These are phyloP conservation scores for Russula lepida DNA, from an alignment of 768 basidiomycete species.

Conservation along the genomic window DNA sequence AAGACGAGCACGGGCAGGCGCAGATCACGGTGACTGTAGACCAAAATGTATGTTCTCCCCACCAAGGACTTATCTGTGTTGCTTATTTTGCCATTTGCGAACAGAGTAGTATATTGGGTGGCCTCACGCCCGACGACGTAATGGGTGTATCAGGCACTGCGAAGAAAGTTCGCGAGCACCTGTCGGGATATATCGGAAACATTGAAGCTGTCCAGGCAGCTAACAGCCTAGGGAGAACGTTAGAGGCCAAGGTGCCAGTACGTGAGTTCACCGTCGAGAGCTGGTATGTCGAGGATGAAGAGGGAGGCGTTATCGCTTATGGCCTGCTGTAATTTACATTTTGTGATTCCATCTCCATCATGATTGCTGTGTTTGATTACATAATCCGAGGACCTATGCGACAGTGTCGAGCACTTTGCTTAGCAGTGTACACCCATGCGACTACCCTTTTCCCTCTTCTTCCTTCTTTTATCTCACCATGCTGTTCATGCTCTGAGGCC, in stretches of 20 bases:
- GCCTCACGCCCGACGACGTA: constrained; percentile 9
- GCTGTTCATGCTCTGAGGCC: constrained; percentile 34
- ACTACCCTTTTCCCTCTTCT: constrained; percentile 24
- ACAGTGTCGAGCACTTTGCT: not conserved
- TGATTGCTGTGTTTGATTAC: not conserved
- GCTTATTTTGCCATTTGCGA: not conserved
- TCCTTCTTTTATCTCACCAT: constrained; percentile 27
- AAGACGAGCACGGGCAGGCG: constrained; percentile 11
- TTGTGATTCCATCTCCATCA: not conserved
- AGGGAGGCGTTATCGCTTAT: not conserved
- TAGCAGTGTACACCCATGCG: constrained; percentile 7
- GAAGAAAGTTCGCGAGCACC: constrained; percentile 9
- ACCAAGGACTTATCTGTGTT: not conserved
- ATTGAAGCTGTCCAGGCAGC: constrained; percentile 12
- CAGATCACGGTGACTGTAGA: constrained; percentile 16
- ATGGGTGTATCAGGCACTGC: not conserved
- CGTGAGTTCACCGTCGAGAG: constrained; percentile 17
- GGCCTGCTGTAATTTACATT: not conserved
- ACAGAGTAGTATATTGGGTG: constrained; percentile 12
- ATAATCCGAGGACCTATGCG: not conserved
- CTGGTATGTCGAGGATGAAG: constrained; percentile 12
- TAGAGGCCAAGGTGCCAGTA: not conserved
- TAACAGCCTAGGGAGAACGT: not conserved
- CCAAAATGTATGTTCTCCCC: constrained; percentile 10
- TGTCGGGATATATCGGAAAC: constrained; percentile 17